Evolutionary conservation across 495 filamentous ascomycete species (phyloP).

Genomic region (Aspergillus leporis): DNA sequence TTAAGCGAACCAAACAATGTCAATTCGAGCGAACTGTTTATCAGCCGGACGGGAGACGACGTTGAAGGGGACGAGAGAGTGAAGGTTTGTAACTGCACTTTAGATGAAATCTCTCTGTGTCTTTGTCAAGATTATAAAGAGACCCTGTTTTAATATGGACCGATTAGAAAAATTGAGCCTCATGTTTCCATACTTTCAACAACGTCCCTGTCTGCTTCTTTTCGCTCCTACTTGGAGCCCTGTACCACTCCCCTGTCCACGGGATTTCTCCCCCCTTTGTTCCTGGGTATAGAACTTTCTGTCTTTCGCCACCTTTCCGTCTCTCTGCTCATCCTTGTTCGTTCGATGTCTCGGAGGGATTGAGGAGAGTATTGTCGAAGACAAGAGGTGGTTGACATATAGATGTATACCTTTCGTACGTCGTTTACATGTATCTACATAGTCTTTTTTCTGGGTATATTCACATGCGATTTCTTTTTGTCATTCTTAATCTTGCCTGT

Average conservation of each 20-base stretch:
- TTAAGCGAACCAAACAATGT: slow-evolving; percentile 45
- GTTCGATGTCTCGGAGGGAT: slow-evolving; percentile 12
- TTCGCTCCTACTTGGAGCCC: slow-evolving; percentile 22
- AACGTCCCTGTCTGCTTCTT: slow-evolving; percentile 16
- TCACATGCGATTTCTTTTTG: slow-evolving; percentile 13
- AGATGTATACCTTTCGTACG: slow-evolving; percentile 12
- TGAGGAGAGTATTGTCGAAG: slow-evolving; percentile 3
- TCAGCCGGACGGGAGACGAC: slow-evolving; percentile 15
- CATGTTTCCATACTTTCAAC: slow-evolving; percentile 31
- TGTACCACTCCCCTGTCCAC: slow-evolving; percentile 19
- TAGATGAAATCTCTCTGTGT: slow-evolving; percentile 43
- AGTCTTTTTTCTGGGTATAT: slow-evolving; percentile 9
- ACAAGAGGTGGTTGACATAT: slow-evolving; percentile 12
- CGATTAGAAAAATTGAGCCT: slow-evolving; percentile 39
- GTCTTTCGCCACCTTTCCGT: slow-evolving; percentile 7
- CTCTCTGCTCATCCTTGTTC: slow-evolving; percentile 1
- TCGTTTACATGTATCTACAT: slow-evolving; percentile 13
- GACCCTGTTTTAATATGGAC: slow-evolving; percentile 51
- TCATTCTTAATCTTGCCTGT: neutral
- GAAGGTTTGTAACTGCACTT: slow-evolving; percentile 31
- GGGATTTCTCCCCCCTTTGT: slow-evolving; percentile 25
- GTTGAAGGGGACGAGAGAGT: slow-evolving; percentile 18
- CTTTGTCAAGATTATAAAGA: slow-evolving; percentile 46
- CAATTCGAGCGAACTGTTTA: slow-evolving; percentile 23
- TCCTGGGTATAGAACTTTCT: slow-evolving; percentile 23